A percentile compares a stretch with the other conserved stretches of the same genome.
Conservation (phyloP, 306 rosid species). For the Cyamopsis tetragonoloba region DNA sequence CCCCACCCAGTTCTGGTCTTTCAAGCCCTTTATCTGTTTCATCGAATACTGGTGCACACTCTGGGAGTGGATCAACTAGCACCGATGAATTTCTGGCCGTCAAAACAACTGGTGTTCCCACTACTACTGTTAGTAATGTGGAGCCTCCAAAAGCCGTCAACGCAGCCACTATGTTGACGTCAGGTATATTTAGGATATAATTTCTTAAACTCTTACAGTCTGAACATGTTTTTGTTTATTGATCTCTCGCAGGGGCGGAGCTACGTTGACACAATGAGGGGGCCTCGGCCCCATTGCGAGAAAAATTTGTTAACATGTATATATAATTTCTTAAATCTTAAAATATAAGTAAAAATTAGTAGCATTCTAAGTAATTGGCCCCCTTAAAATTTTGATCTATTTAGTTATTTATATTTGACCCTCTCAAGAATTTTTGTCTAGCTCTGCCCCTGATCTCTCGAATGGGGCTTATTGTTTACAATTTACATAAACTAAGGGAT, state of each 20-base stretch:
- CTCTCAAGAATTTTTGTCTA: too few relatives aligned
- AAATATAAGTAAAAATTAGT: too few relatives aligned
- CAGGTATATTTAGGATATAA: constrained; percentile 47
- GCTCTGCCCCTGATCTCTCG: too few relatives aligned
- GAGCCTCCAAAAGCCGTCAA: constrained; percentile 53
- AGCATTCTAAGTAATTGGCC: too few relatives aligned
- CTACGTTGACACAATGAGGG: too few relatives aligned
- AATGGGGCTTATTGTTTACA: background rate
- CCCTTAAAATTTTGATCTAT: too few relatives aligned
- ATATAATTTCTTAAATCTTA: too few relatives aligned
- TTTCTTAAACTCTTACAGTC: background rate
- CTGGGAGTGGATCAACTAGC: constrained; percentile 75
- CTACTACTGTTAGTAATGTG: constrained; percentile 48
- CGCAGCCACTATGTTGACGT: constrained; percentile 51
- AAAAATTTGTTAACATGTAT: too few relatives aligned
- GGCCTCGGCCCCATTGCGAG: too few relatives aligned
- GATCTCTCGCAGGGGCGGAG: background rate
- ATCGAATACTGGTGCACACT: constrained; percentile 61
- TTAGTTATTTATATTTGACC: too few relatives aligned
- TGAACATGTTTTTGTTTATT: background rate
- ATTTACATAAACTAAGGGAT: background rate
- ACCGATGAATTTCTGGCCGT: constrained; percentile 64
- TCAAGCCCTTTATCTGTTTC: constrained; percentile 82
- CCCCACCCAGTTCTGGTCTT: constrained; percentile 42
- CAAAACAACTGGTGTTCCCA: constrained; percentile 45